Evolutionary conservation across 2,329 filamentous ascomycete genomes (phyloP).

Genomic region (Aureobasidium sp.): DNA sequence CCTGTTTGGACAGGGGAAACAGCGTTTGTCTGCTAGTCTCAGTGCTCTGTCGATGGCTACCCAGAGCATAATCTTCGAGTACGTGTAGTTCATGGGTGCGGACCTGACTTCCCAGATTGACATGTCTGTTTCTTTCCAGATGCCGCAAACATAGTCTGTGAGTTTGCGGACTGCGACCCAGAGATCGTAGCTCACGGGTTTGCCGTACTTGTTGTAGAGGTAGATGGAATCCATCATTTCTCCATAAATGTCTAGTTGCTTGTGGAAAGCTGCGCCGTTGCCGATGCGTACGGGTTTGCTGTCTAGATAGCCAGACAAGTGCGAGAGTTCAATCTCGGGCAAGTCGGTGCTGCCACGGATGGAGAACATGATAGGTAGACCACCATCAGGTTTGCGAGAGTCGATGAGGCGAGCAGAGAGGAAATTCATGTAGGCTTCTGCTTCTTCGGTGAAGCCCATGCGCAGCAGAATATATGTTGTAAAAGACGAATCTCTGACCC

Average conservation of each 20-base stretch:
- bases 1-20: constrained; percentile 56
- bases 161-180: constrained; percentile 65
- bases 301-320: constrained; percentile 64
- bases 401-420: constrained; percentile 63
- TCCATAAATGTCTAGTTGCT: constrained; percentile 72
- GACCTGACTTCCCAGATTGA: constrained; percentile 78
- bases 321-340: constrained; percentile 58
- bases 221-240: constrained; percentile 55
- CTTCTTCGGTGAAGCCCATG: constrained; percentile 66
- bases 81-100: constrained; percentile 67
- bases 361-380: constrained; percentile 70
- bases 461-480: constrained; percentile 69
- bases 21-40: constrained; percentile 46
- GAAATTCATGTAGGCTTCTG: constrained; percentile 70
- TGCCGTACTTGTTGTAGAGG: constrained; percentile 41
- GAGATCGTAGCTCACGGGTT: constrained; percentile 64
- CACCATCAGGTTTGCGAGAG: constrained; percentile 51
- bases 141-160: constrained; percentile 59
- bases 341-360: constrained; percentile 69
- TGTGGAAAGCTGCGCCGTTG: constrained; percentile 67
- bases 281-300: constrained; percentile 68
- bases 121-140: constrained; percentile 62
- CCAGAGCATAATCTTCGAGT: constrained; percentile 78
- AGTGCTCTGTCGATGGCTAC: constrained; percentile 57
- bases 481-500: constrained; percentile 67